Base-by-base conservation (phyloP, 2,329 filamentous ascomycete genomes). In the Colletotrichum eremochloae region DNA sequence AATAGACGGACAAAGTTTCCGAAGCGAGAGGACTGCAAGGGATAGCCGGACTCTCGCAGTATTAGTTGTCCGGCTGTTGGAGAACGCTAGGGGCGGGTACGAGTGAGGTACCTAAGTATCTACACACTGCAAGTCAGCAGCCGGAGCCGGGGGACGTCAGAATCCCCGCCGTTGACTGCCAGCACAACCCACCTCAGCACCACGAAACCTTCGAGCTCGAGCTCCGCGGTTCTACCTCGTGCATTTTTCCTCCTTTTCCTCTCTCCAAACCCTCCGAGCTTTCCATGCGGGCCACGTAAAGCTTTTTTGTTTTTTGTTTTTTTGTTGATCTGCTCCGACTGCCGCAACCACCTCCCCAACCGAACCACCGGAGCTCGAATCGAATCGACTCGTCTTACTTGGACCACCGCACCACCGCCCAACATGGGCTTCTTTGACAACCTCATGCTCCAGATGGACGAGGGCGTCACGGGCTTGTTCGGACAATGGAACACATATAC, bases 401-500 rank as follows among this genome's bases (percentile, higher is more conserved):
- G 63, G 46, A 67, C 42, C 50, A 52, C 44, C 64, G 53, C 29
- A 40, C 40, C 68, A n/a, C 61, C 62, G 62, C 72, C 73, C 67
- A 76, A 62, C 50, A 86, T 86, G 84, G 81, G 83, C 66, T 75
- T 85, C 64, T 79, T 88, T 80, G 86, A 90, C 76, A 85, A 85
- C 74, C 70, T 91, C 58, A 81, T 94, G 79, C 86, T 91, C 78
- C 88, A 89, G 82, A 84, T 97, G 76, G 95, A 98, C 84, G 86
- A 90, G 76, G 85, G 89, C 78, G 84, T 97, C 75, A 90, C 91
- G 63, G 86, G 88, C 73, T 82, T 96, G 64, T 84, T 97, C 68
- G 88, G 90, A 48, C 92, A 94, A 82, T 98, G 95, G 95, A 94
- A 96, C 80, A 83, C 88, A 75, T 93, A 93, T 84, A 94, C 94